Conservation (phyloP, 73 alveolate genomes). For the Paramecium pentaurelia region DNA sequence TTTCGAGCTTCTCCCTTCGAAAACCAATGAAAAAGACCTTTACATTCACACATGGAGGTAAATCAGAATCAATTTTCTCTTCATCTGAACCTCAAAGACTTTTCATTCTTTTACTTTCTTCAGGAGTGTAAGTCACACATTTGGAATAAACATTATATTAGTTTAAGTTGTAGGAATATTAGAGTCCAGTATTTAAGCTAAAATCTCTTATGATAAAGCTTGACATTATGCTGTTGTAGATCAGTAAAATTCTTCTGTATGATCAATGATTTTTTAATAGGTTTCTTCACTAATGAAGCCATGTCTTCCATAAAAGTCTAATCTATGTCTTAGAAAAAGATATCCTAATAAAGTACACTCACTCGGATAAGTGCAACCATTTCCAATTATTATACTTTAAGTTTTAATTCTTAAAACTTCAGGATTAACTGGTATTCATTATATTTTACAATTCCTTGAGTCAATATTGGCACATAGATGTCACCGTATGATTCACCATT, state of each 20-base stretch:
- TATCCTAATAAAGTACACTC: background rate
- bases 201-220: background rate
- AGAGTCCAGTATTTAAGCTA: background rate
- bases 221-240: background rate
- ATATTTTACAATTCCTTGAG: slow-evolving; percentile 59
- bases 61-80: background rate
- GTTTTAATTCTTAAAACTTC: slow-evolving; percentile 65
- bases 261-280: background rate
- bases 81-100: background rate
- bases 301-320: slow-evolving; percentile 11
- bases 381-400: slow-evolving; percentile 77
- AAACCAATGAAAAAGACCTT: background rate
- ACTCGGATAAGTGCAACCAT: slow-evolving; percentile 73
- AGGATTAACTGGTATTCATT: background rate
- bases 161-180: background rate
- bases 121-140: background rate
- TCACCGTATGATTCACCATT: slow-evolving; percentile 95
- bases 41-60: slow-evolving; percentile 34
- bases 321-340: background rate
- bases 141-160: background rate
- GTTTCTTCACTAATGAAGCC: background rate
- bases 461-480: slow-evolving; percentile 83
- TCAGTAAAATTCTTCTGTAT: background rate
- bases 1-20: background rate
- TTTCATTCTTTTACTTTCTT: background rate